A percentile compares a stretch with the other conserved stretches of the same genome.
These are phyloP conservation scores for Saturnispora kantuleensis DNA, from an alignment of 805 yeast genomes.

Conservation along the genomic window DNA sequence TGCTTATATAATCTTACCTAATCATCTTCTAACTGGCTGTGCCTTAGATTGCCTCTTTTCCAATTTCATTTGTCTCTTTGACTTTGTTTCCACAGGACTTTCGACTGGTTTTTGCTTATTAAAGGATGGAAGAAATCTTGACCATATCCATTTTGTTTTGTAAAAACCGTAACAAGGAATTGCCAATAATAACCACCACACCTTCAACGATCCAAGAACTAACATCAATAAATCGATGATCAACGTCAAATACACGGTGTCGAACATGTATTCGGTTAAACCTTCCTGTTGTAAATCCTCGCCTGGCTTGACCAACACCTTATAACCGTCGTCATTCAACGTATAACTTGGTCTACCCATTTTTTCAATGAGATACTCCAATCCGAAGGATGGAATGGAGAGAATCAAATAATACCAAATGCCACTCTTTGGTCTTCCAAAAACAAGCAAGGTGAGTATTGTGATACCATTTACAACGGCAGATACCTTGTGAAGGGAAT, in stretches of 20 bases:
- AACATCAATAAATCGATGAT: constrained; percentile 44
- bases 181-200: constrained; percentile 46
- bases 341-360: constrained; percentile 49
- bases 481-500: constrained; percentile 28
- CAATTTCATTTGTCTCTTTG: constrained; percentile 31
- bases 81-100: constrained; percentile 13
- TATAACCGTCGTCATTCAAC: constrained; percentile 30
- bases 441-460: constrained; percentile 28
- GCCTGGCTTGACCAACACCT: constrained; percentile 40
- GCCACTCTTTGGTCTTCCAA: constrained; percentile 37
- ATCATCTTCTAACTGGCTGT: constrained; percentile 16
- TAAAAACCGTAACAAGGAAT: constrained; percentile 45
- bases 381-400: constrained; percentile 32
- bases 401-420: constrained; percentile 34
- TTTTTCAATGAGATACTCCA: constrained; percentile 45
- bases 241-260: constrained; percentile 57
- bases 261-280: constrained; percentile 64
- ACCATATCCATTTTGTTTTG: constrained; percentile 33
- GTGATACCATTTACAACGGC: constrained; percentile 30
- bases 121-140: constrained; percentile 4
- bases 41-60: constrained; percentile 24
- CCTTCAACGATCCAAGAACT: constrained; percentile 44
- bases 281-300: constrained; percentile 54
- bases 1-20: too few species aligned
- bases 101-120: background rate